Conservation (phyloP, 331 rosid species). For the Malus hybrid region DNA sequence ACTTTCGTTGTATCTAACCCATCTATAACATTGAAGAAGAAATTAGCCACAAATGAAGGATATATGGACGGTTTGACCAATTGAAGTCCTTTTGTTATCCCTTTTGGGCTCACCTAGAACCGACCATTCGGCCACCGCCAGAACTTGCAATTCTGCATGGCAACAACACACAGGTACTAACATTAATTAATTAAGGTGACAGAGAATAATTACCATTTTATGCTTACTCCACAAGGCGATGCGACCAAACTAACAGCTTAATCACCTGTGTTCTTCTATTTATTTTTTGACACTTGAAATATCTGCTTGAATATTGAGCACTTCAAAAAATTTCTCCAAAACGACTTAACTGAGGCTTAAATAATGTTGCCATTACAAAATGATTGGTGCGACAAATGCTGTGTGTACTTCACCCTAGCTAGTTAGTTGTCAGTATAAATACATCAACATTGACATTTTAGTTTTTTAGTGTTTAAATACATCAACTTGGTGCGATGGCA, state of each 20-base stretch:
- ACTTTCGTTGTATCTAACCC: background rate
- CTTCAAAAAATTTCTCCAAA: background rate
- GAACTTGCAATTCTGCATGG: background rate
- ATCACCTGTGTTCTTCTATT: background rate
- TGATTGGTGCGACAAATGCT: too few species aligned
- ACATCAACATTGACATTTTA: too few species aligned
- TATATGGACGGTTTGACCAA: constrained; percentile 4
- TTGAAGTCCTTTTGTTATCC: background rate
- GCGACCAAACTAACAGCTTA: too few species aligned
- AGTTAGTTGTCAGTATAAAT: too few species aligned
- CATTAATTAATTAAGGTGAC: background rate
- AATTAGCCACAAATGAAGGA: background rate
- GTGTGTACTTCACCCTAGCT: too few species aligned
- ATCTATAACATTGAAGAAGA: background rate
- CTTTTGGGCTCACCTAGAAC: background rate
- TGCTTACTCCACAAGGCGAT: background rate
- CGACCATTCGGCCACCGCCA: background rate
- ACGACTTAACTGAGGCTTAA: background rate
- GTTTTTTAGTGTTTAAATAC: too few species aligned
- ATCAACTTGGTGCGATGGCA: too few species aligned
- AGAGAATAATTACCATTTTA: background rate
- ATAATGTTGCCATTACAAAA: background rate
- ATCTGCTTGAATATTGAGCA: background rate
- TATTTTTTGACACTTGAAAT: background rate
- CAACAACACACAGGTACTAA: background rate